Evolutionary conservation across 2,329 filamentous ascomycete species (phyloP).

Genomic region (Gyromitra esculenta): DNA sequence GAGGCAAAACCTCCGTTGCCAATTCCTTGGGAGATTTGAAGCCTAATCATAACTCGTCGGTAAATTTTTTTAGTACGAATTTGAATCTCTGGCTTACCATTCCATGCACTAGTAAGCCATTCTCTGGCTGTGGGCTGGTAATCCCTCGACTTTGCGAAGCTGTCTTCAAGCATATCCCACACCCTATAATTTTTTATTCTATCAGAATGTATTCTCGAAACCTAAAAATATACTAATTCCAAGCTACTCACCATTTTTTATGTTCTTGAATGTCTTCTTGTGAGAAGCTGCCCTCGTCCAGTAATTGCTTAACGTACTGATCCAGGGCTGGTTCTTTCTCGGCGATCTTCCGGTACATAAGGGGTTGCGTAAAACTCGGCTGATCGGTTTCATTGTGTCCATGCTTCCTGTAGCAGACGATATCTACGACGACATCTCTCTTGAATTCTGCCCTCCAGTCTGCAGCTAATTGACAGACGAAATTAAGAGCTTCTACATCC

Average conservation of each 20-base stretch:
- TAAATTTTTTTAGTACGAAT: slow-evolving; percentile 5
- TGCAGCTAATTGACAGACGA: slow-evolving; percentile 93
- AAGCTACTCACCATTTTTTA: slow-evolving; percentile 79
- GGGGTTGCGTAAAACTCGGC: slow-evolving; percentile 97
- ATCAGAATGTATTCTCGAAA: not conserved
- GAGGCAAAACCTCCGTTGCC: slow-evolving; percentile 90
- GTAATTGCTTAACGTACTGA: slow-evolving; percentile 89
- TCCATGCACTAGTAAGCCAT: slow-evolving; percentile 98
- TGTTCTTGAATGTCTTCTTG: slow-evolving; percentile 98
- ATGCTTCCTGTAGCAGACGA: slow-evolving; percentile 98
- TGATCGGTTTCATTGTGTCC: slow-evolving; percentile 99
- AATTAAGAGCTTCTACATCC: slow-evolving; percentile 98
- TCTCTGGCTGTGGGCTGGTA: slow-evolving; percentile 97
- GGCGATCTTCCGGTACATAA: slow-evolving; percentile 99
- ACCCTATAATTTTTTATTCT: slow-evolving; percentile 63
- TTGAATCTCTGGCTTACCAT: slow-evolving; percentile 64
- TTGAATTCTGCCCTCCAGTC: slow-evolving; percentile 99
- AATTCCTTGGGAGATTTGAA: slow-evolving; percentile 99
- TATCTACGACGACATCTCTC: slow-evolving; percentile 95
- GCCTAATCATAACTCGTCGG: slow-evolving; percentile 59
- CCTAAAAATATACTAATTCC: not conserved
- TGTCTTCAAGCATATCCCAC: slow-evolving; percentile 98
- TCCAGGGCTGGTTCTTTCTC: slow-evolving; percentile 85
- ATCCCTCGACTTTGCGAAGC: slow-evolving; percentile 95
- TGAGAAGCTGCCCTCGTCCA: slow-evolving; percentile 92